These are phyloP conservation scores for Cryptococcus sp. DNA, from an alignment of 1,284 basidiomycete genomes.

Conservation along the genomic window DNA sequence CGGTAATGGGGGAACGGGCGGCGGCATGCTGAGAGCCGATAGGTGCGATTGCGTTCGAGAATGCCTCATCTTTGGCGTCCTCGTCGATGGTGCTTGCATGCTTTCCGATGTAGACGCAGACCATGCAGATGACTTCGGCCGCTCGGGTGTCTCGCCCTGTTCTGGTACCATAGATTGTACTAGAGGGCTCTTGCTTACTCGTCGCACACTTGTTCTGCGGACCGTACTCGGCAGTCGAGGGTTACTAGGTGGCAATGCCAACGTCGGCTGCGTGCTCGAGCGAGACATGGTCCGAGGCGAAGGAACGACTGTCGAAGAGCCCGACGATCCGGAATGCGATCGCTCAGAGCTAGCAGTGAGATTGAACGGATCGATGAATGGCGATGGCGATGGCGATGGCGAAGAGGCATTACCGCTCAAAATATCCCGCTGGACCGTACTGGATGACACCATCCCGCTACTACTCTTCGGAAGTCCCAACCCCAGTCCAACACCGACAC, in stretches of 20 bases:
- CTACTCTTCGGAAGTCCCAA: slow-evolving; percentile 16
- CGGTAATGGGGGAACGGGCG: slow-evolving; percentile 18
- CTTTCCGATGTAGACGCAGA: not conserved
- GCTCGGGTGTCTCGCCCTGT: slow-evolving; percentile 4
- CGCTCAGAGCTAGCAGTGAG: slow-evolving; percentile 10
- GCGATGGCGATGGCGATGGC: not conserved
- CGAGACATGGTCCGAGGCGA: slow-evolving; percentile 16
- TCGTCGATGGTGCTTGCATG: not conserved
- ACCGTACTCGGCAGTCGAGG: slow-evolving; percentile 3
- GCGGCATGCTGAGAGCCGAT: slow-evolving; percentile 17
- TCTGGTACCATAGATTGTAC: slow-evolving; percentile 24
- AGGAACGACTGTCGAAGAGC: slow-evolving; percentile 30
- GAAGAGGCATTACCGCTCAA: not conserved
- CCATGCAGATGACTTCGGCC: not conserved
- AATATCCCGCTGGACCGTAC: slow-evolving; percentile 6
- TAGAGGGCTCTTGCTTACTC: slow-evolving; percentile 26
- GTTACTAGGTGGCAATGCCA: slow-evolving; percentile 6
- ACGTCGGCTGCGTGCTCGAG: slow-evolving; percentile 21
- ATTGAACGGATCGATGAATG: slow-evolving; percentile 20
- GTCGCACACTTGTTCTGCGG: slow-evolving; percentile 13
- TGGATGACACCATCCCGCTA: slow-evolving; percentile 23
- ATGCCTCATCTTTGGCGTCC: slow-evolving; percentile 30
- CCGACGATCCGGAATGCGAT: slow-evolving; percentile 26
- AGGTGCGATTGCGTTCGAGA: slow-evolving; percentile 41
- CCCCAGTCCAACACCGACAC: slow-evolving; percentile 11